phyloP scores from a whole-genome alignment of 2,329 filamentous ascomycete species.

The Westerdykella ornata region DNA sequence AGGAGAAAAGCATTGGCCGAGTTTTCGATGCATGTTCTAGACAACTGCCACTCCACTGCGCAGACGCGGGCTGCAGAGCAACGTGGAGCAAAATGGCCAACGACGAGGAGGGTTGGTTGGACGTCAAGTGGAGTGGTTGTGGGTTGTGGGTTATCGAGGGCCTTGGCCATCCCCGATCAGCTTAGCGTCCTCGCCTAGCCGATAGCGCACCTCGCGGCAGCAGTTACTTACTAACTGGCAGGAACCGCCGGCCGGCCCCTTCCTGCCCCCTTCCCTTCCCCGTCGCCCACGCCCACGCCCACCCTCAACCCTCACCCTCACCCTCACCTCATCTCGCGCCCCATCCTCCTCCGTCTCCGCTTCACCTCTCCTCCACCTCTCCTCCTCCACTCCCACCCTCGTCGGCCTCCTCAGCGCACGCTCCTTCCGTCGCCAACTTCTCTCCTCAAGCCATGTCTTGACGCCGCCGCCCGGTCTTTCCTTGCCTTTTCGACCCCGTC shows the following conservation, averaged over 20 bases:
- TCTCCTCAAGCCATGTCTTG: conserved; percentile 3
- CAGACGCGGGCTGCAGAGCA: too few relatives aligned
- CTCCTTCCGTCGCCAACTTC: not conserved
- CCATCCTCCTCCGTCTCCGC: conserved; percentile 16
- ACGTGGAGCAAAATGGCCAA: too few relatives aligned
- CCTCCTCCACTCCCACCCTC: not conserved
- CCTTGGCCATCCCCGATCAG: too few relatives aligned
- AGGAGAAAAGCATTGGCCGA: too few relatives aligned
- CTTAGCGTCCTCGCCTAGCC: too few relatives aligned
- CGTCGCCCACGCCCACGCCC: conserved; percentile 1
- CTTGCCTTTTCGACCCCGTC: not conserved
- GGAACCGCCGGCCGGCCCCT: not conserved
- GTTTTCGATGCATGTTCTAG: too few relatives aligned
- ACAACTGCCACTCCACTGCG: too few relatives aligned
- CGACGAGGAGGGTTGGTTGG: too few relatives aligned
- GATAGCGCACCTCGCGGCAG: too few relatives aligned
- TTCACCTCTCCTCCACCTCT: not conserved
- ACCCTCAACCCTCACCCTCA: conserved; percentile 11
- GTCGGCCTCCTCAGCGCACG: not conserved
- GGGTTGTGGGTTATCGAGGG: too few relatives aligned
- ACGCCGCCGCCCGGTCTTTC: not conserved
- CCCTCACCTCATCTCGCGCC: conserved; percentile 9
- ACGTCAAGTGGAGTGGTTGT: too few relatives aligned
- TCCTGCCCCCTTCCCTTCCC: conserved; percentile 3
- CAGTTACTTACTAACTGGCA: not conserved